These are phyloP conservation scores for Aspergillus intermedius DNA, from an alignment of 2,329 filamentous ascomycete genomes.

Conservation along the genomic window DNA sequence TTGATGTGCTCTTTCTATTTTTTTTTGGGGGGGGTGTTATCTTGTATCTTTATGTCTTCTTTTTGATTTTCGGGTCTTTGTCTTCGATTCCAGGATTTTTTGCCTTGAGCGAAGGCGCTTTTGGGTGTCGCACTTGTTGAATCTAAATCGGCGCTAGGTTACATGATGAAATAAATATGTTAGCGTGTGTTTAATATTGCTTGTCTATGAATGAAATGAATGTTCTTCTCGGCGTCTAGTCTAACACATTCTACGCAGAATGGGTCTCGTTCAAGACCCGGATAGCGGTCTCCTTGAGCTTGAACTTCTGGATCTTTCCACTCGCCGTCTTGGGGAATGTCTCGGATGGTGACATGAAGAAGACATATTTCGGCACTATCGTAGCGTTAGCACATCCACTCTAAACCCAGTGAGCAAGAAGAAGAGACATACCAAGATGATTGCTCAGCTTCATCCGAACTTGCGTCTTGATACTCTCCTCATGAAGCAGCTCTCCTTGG, in stretches of 20 bases:
- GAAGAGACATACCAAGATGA: constrained; percentile 52
- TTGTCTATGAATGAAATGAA: not conserved
- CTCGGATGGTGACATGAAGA: constrained; percentile 57
- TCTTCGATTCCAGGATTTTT: too few species aligned
- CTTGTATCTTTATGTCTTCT: not conserved
- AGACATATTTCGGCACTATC: constrained; percentile 76
- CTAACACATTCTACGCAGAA: not conserved
- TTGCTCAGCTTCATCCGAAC: constrained; percentile 65
- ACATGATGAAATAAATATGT: too few species aligned
- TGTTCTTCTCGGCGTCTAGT: not conserved
- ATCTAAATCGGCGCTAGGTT: not conserved
- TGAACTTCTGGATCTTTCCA: constrained; percentile 96
- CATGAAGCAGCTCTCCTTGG: constrained; percentile 8
- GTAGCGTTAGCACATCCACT: not conserved
- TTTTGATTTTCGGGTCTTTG: not conserved
- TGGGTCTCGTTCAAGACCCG: constrained; percentile 36
- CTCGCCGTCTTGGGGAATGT: constrained; percentile 92
- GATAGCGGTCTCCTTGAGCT: constrained; percentile 62
- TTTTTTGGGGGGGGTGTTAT: not conserved
- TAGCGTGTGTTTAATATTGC: not conserved
- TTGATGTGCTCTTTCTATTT: constrained; percentile 11
- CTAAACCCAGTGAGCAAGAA: not conserved
- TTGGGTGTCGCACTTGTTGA: not conserved
- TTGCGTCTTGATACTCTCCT: constrained; percentile 62
- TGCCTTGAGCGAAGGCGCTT: not conserved